Conservation (phyloP, 176 grass and related monocot species). For the Oryza glaberrima region DNA sequence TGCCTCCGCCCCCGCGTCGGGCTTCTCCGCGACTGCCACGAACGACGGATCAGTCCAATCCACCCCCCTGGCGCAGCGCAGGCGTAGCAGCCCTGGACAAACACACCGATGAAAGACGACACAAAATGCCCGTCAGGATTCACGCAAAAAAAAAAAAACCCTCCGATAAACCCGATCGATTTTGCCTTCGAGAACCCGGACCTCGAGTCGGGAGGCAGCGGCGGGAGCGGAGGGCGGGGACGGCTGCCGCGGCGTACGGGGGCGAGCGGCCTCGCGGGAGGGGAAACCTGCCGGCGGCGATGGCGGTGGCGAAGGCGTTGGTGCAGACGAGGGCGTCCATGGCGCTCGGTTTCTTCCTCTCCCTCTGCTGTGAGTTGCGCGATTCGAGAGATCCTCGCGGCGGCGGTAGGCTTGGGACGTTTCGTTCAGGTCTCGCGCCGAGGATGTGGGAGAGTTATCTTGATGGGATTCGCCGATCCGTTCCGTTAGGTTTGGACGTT, state of each 20-base stretch:
- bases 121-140: neutral
- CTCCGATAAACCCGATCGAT: neutral
- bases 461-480: neutral
- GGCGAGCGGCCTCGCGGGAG: neutral
- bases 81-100: neutral
- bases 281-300: neutral
- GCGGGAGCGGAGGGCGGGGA: neutral
- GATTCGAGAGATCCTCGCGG: neutral
- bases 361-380: neutral
- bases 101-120: neutral
- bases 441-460: too few species aligned
- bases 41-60: neutral
- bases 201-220: conserved; percentile 13
- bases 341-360: neutral
- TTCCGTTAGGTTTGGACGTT: too few species aligned
- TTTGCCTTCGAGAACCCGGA: neutral
- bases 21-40: conserved; percentile 9
- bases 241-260: neutral
- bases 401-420: neutral
- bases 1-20: neutral
- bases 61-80: conserved; percentile 24
- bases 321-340: conserved; percentile 27
- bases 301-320: neutral
- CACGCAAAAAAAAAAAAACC: neutral
- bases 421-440: too few species aligned